phyloP scores from a whole-genome alignment of 73 alveolate species.

The Paramecium caudatum region DNA sequence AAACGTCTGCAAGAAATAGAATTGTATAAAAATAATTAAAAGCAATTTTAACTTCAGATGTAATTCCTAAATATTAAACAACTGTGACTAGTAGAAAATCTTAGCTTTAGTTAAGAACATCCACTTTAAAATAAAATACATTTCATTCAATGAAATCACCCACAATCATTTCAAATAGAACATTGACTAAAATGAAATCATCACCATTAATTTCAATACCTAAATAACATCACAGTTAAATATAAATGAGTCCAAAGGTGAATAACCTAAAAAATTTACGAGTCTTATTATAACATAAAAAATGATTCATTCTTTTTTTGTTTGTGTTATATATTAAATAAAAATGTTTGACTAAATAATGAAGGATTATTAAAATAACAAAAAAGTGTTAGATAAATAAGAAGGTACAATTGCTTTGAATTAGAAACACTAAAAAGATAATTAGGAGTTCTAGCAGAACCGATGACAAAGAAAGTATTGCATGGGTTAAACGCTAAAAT shows the following conservation, averaged over 20 bases:
- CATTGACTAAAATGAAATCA: not conserved
- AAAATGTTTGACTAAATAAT: slow-evolving; percentile 55
- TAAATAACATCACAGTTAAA: not conserved
- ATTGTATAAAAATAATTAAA: slow-evolving; percentile 7
- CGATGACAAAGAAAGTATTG: slow-evolving; percentile 58
- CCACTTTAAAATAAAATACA: slow-evolving; percentile 30
- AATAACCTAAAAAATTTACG: slow-evolving; percentile 23
- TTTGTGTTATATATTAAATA: not conserved
- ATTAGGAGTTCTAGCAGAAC: not conserved
- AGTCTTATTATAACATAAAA: not conserved
- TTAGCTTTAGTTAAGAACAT: not conserved
- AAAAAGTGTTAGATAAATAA: slow-evolving; percentile 20
- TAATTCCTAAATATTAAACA: not conserved
- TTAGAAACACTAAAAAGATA: slow-evolving; percentile 22
- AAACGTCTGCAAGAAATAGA: slow-evolving; percentile 12
- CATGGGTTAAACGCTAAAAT: slow-evolving; percentile 65
- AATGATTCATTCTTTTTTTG: slow-evolving; percentile 42
- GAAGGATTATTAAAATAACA: slow-evolving; percentile 45
- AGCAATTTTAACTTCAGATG: slow-evolving; percentile 7
- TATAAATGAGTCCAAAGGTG: slow-evolving; percentile 2
- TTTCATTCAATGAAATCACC: slow-evolving; percentile 26
- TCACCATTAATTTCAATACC: not conserved
- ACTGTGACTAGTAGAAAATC: not conserved
- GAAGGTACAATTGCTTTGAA: slow-evolving; percentile 25
- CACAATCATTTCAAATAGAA: not conserved